Conservation (phyloP, 192 early-diverging fungal genomes). For the Dispira parvispora region DNA sequence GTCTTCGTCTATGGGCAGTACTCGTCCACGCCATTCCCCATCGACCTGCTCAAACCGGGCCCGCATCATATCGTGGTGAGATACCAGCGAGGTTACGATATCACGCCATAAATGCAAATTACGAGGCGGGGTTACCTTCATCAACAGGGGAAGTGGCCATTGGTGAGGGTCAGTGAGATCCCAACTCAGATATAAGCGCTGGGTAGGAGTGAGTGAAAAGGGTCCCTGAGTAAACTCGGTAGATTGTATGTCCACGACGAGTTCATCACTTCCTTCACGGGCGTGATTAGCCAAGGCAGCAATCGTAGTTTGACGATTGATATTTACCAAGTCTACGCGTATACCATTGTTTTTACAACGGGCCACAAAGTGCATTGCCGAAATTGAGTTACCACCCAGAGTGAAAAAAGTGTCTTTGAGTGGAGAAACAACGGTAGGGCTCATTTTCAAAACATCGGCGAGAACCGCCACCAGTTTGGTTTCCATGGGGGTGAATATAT, state of each 20-base stretch:
- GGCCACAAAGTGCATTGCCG: background rate
- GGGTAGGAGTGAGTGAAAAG: background rate
- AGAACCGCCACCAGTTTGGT: too few species aligned
- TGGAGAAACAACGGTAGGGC: too few species aligned
- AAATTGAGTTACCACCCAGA: conserved; percentile 6
- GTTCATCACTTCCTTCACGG: too few species aligned
- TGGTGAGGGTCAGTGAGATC: background rate
- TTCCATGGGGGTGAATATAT: too few species aligned
- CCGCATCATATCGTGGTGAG: background rate
- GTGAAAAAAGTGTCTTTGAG: conserved; percentile 7
- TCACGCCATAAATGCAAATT: background rate
- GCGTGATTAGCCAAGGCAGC: background rate
- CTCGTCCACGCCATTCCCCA: background rate
- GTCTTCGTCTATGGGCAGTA: background rate
- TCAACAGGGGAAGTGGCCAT: background rate
- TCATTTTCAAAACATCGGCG: too few species aligned
- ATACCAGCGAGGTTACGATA: background rate
- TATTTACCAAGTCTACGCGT: background rate
- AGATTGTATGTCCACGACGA: too few species aligned
- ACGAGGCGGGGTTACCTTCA: background rate
- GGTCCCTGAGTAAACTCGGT: background rate
- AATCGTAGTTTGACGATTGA: background rate
- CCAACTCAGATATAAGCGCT: background rate
- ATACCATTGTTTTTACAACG: background rate
- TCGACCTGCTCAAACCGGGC: background rate